Evolutionary conservation across 768 basidiomycete genomes (phyloP).

Genomic region (Tephrocybe sp.): DNA sequence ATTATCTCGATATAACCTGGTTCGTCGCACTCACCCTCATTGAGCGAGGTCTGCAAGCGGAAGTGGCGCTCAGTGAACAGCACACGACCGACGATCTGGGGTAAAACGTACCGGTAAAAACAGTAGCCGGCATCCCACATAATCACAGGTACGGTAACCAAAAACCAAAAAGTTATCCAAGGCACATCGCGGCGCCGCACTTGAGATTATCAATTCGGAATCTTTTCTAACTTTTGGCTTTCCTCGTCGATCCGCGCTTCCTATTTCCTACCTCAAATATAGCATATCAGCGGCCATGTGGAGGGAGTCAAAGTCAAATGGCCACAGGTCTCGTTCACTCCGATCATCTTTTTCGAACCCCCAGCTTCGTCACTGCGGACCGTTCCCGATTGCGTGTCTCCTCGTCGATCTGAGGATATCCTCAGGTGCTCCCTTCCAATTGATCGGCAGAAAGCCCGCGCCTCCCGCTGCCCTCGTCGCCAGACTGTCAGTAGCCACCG

Average conservation of each 20-base stretch:
- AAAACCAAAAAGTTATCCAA: slow-evolving; percentile 69
- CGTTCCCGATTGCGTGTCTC: neutral
- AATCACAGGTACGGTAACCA: slow-evolving; percentile 61
- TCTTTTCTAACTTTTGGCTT: neutral
- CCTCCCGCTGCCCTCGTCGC: slow-evolving; percentile 3
- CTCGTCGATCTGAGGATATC: slow-evolving; percentile 1
- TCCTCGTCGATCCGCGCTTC: neutral
- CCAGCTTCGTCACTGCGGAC: neutral
- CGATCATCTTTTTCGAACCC: no score
- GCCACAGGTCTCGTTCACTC: neutral
- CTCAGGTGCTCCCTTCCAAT: neutral
- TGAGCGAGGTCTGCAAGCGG: slow-evolving; percentile 70
- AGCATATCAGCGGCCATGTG: no score
- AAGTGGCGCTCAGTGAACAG: neutral
- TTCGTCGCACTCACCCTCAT: slow-evolving; percentile 46
- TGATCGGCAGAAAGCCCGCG: neutral
- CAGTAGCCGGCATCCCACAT: slow-evolving; percentile 83
- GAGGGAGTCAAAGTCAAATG: neutral
- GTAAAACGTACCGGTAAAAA: slow-evolving; percentile 60
- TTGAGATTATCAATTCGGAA: neutral
- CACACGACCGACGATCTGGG: neutral
- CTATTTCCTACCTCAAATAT: neutral
- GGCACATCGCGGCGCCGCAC: neutral
- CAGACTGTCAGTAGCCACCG: slow-evolving; percentile 1
- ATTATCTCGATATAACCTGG: neutral